These are phyloP conservation scores for Chiua virens DNA, from an alignment of 768 basidiomycete species.

Conservation along the genomic window DNA sequence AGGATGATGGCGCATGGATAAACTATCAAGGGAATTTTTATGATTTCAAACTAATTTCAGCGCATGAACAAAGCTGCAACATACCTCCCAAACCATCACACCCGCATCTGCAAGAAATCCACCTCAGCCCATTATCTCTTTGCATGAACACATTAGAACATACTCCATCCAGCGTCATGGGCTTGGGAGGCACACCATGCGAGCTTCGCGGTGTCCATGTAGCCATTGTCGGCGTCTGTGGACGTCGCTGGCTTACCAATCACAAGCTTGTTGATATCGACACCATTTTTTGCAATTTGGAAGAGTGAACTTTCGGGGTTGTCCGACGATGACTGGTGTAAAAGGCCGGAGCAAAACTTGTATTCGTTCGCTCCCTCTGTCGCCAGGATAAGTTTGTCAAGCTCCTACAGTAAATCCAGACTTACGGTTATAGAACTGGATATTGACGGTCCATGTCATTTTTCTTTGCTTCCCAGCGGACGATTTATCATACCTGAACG, in stretches of 20 bases:
- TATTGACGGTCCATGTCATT: background rate
- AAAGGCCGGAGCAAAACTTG: slow-evolving; percentile 56
- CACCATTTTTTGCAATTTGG: slow-evolving; percentile 46
- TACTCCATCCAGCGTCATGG: slow-evolving; percentile 63
- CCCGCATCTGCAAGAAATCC: slow-evolving; percentile 29
- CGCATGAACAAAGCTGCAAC: background rate
- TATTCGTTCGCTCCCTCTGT: slow-evolving; percentile 62
- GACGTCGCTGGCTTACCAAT: slow-evolving; percentile 51
- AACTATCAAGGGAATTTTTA: slow-evolving; percentile 22
- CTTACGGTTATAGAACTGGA: slow-evolving; percentile 28
- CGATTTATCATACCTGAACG: slow-evolving; percentile 30
- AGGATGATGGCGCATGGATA: slow-evolving; percentile 36
- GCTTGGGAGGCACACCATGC: slow-evolving; percentile 61
- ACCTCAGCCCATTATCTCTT: background rate
- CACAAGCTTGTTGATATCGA: slow-evolving; percentile 48
- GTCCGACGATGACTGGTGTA: slow-evolving; percentile 51
- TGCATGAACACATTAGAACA: slow-evolving; percentile 26
- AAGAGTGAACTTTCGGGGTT: slow-evolving; percentile 60
- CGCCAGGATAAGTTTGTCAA: background rate
- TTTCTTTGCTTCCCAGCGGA: background rate
- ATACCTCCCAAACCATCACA: slow-evolving; percentile 42
- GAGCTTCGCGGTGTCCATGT: slow-evolving; percentile 55
- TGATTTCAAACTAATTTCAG: background rate
- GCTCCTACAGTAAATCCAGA: background rate
- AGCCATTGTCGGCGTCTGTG: slow-evolving; percentile 47